phyloP scores from a whole-genome alignment of 2,329 filamentous ascomycete genomes.

The Exophiala sideris region DNA sequence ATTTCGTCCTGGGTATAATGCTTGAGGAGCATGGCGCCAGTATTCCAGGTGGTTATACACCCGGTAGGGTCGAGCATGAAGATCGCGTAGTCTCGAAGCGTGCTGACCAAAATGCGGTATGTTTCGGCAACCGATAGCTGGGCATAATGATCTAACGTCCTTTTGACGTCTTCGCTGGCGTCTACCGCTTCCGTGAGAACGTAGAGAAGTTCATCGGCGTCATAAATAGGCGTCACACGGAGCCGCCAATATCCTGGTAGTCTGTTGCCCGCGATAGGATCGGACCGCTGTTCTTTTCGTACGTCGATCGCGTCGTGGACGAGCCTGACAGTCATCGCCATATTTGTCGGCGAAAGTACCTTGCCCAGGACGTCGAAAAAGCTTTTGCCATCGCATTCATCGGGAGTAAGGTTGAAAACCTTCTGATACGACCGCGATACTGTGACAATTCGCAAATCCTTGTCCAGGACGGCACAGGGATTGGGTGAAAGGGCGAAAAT shows the following conservation, averaged over 20 bases:
- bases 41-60: conserved; percentile 58
- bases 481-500: conserved; percentile 33
- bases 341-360: conserved; percentile 36
- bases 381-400: conserved; percentile 36
- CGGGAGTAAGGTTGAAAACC: conserved; percentile 34
- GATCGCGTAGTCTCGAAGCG: conserved; percentile 61
- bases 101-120: conserved; percentile 61
- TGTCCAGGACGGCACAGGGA: conserved; percentile 40
- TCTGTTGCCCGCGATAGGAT: conserved; percentile 29
- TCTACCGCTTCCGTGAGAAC: conserved; percentile 44
- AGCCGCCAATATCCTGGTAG: conserved; percentile 34
- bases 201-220: conserved; percentile 39
- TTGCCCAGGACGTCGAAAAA: conserved; percentile 40
- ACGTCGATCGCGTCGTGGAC: conserved; percentile 39
- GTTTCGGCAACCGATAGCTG: conserved; percentile 51
- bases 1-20: conserved; percentile 55
- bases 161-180: conserved; percentile 33
- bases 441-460: conserved; percentile 37
- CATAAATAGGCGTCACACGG: conserved; percentile 44
- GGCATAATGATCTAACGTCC: conserved; percentile 35
- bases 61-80: conserved; percentile 58
- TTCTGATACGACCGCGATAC: conserved; percentile 45
- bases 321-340: conserved; percentile 36
- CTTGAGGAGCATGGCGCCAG: conserved; percentile 55
- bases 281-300: conserved; percentile 35